Base-by-base conservation (phyloP, 352 stramenopile species). In the Globisporangium iwayamae region DNA sequence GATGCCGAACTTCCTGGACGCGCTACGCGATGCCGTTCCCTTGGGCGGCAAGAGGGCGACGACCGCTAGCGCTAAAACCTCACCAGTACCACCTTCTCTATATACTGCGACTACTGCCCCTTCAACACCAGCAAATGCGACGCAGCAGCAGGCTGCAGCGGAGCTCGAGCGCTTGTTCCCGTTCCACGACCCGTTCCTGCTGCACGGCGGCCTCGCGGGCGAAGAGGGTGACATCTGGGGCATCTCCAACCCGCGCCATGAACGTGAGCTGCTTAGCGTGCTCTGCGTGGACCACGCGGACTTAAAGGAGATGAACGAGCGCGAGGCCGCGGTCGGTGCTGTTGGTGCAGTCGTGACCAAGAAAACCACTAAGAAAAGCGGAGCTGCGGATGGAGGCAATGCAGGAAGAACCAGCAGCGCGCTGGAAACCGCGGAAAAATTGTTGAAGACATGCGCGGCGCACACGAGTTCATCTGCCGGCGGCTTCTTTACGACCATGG, bases 281-380 rank as follows among this genome's bases (percentile, higher is more conserved):
- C 72, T 93, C 4, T 74, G 72, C 60, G 76, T 93, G 48, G 78
- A 89, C 41, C 81, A 91, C 54, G 68, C 73, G 25, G 61, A 76
- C 25, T 71, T 91, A 13, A 66, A 63, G 55, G 73, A 76, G 45
- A 76, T 78, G 20, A 81, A 79, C 53, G 78, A 81, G 56, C 76
- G 78, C 9, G 78, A 90, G 65, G 78, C 74, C 11, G 80, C 81
- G 13, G 73, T 68, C 5, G 68, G 74, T 14, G 68, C 66, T 10
- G 79, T 85, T 34, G 60, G 63, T 16, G 79, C 81, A 16, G 81
- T 90, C 18, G 68, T 90, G 60, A 90, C 81, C n/a, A 74, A 68
- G 56, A 77, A 76, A 30, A 63, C 52, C 25, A 38, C 56, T 38
- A 52, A 53, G 7, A 43, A 36, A 25, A 60, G 46, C 73, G 46